phyloP scores from a whole-genome alignment of 768 basidiomycete genomes.

The Russula brevipes region DNA sequence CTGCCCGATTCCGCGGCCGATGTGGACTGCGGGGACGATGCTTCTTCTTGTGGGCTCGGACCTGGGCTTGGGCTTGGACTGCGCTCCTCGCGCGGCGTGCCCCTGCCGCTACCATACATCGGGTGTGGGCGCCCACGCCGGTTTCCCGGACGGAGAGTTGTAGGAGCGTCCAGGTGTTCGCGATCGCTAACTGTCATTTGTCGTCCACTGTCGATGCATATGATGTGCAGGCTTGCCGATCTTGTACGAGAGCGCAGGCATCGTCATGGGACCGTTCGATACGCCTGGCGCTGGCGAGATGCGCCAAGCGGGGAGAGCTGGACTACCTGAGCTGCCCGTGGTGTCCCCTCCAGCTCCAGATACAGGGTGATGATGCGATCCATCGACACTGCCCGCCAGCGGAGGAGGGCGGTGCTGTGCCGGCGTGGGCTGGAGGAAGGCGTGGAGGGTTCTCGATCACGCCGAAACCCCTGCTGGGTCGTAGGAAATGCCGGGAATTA shows the following conservation, averaged over 20 bases:
- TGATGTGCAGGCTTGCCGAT: not conserved
- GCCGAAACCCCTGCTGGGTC: not conserved
- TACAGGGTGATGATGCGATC: not conserved
- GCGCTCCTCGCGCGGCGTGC: constrained; percentile 9
- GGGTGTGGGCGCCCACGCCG: constrained; percentile 17
- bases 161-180: not conserved
- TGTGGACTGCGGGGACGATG: not conserved
- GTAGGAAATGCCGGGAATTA: not conserved
- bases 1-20: not conserved
- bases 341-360: not conserved
- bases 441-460: not conserved
- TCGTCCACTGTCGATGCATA: not conserved
- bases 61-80: no score
- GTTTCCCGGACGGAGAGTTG: not conserved
- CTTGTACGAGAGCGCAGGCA: not conserved
- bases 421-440: not conserved
- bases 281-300: not conserved
- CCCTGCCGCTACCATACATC: constrained; percentile 14
- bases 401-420: not conserved
- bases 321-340: not conserved
- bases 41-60: not conserved
- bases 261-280: not conserved
- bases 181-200: not conserved
- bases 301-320: constrained; percentile 2
- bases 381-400: not conserved